phyloP scores from a whole-genome alignment of 192 early-diverging fungal genomes.

The Thoreauomyces humboldtii region DNA sequence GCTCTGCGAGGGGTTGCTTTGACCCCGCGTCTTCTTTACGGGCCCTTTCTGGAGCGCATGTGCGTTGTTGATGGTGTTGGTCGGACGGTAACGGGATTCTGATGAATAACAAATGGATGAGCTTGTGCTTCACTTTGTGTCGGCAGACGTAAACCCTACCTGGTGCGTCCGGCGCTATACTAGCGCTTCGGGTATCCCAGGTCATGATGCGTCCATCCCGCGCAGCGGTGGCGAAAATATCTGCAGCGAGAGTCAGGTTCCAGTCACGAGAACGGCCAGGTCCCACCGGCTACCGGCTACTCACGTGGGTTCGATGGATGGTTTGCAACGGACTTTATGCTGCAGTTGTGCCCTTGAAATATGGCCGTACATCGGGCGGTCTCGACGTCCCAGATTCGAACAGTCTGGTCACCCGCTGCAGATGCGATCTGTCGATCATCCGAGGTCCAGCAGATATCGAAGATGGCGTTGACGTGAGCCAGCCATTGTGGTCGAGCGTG shows the following conservation, averaged over 20 bases:
- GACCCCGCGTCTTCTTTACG: conserved; percentile 4
- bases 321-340: conserved; percentile 68
- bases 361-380: conserved; percentile 45
- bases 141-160: too few relatives aligned
- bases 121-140: too few relatives aligned
- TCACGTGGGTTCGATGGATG: conserved; percentile 56
- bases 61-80: conserved; percentile 45
- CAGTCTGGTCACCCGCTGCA: conserved; percentile 73
- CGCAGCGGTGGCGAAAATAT: conserved; percentile 66
- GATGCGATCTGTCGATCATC: conserved; percentile 70
- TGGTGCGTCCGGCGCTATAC: not conserved
- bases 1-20: conserved; percentile 28
- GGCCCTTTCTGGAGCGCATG: conserved; percentile 30
- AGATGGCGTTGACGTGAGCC: conserved; percentile 77
- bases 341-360: conserved; percentile 67
- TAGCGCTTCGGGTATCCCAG: conserved; percentile 72
- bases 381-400: conserved; percentile 75
- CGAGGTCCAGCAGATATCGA: conserved; percentile 75
- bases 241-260: conserved; percentile 25
- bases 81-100: conserved; percentile 23
- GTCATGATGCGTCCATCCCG: conserved; percentile 72
- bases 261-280: not conserved
- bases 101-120: too few relatives aligned
- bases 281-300: conserved; percentile 12
- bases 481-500: conserved; percentile 42